Conservation (phyloP, 495 filamentous ascomycete species). For the Bathelium albidoporum region DNA sequence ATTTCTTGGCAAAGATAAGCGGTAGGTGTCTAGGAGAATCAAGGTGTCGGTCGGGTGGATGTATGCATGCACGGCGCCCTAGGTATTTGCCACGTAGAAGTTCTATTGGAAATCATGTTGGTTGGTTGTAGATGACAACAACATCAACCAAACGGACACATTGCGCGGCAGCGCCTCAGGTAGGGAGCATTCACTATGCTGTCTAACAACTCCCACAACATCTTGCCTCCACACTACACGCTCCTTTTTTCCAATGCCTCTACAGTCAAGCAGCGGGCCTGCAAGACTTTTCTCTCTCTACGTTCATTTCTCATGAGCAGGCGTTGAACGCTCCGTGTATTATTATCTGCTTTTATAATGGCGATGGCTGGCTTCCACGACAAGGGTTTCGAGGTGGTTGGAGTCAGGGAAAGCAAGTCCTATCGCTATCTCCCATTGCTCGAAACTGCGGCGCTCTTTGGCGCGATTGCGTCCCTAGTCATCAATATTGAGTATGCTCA, state of each 20-base stretch:
- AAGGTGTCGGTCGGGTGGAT: too few relatives aligned
- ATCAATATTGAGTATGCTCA: slow-evolving; percentile 2
- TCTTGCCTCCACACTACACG: neutral
- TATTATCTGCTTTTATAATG: neutral
- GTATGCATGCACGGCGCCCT: neutral
- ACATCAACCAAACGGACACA: neutral
- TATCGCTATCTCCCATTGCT: neutral
- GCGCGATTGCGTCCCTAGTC: neutral
- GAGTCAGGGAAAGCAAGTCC: neutral
- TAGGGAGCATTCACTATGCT: neutral
- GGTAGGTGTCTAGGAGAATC: too few relatives aligned
- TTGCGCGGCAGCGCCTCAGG: neutral
- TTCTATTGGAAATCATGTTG: slow-evolving; percentile 2
- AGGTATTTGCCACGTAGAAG: neutral
- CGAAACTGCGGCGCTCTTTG: slow-evolving; percentile 1
- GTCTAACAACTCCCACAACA: neutral
- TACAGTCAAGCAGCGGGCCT: slow-evolving; percentile 2
- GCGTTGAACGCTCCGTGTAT: slow-evolving; percentile 3
- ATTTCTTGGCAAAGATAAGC: too few relatives aligned
- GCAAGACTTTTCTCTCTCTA: neutral
- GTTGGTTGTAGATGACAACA: neutral
- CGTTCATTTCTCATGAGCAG: neutral
- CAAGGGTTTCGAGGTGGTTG: neutral
- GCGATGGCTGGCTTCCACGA: slow-evolving; percentile 4
- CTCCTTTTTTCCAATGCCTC: slow-evolving; percentile 1